These are phyloP conservation scores for Moesziomyces globuligerus DNA, from an alignment of 1,284 basidiomycete genomes.

Conservation along the genomic window DNA sequence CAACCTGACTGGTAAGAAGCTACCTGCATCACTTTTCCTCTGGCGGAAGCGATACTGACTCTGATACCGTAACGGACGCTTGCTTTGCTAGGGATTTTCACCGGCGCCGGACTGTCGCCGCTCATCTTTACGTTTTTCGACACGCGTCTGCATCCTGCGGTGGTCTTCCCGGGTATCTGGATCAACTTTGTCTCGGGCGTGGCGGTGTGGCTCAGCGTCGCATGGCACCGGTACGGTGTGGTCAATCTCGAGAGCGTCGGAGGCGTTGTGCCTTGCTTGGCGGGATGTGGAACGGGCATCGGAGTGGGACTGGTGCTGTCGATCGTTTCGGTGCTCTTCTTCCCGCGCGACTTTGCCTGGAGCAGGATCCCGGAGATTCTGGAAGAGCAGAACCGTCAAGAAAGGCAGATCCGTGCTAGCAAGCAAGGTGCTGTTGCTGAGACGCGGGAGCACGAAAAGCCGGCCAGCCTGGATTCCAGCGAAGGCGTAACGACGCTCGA, in stretches of 20 bases:
- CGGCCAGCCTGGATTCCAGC: slow-evolving; percentile 13
- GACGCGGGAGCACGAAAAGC: slow-evolving; percentile 2
- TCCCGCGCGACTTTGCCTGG: slow-evolving; percentile 57
- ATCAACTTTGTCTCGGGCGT: slow-evolving; percentile 59
- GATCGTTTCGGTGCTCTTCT: slow-evolving; percentile 30
- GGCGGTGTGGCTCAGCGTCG: slow-evolving; percentile 60
- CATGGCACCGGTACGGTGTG: slow-evolving; percentile 47
- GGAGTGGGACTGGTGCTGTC: slow-evolving; percentile 48
- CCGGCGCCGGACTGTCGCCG: slow-evolving; percentile 48
- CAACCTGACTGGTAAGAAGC: slow-evolving; percentile 56
- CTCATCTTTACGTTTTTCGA: slow-evolving; percentile 60
- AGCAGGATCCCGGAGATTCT: slow-evolving; percentile 36
- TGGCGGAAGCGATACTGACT: too few species aligned
- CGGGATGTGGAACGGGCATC: slow-evolving; percentile 55
- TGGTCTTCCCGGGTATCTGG: slow-evolving; percentile 61
- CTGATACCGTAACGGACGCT: too few species aligned
- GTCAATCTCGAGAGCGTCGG: slow-evolving; percentile 48
- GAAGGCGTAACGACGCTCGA: slow-evolving; percentile 39
- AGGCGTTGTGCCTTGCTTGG: slow-evolving; percentile 46
- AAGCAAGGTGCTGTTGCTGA: slow-evolving; percentile 1
- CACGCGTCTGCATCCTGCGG: slow-evolving; percentile 48
- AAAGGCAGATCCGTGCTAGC: slow-evolving; percentile 17
- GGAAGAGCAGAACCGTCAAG: slow-evolving; percentile 20
- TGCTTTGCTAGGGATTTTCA: slow-evolving; percentile 60
- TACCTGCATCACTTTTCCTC: too few species aligned